Conservation (phyloP, 345 rosid species). For the Eucalyptus decipiens region DNA sequence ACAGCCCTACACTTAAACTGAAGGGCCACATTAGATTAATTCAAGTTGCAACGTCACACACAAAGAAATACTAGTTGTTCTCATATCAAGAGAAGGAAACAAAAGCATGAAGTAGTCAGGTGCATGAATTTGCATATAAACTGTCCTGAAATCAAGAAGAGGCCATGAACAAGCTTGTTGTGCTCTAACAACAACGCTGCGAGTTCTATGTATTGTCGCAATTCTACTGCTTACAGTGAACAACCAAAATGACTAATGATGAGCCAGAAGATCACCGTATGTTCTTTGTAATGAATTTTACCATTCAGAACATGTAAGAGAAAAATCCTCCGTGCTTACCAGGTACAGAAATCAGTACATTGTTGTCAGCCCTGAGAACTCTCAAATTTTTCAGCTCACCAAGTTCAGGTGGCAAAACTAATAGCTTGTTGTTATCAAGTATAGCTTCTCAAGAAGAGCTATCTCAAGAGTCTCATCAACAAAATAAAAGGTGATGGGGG, state of each 20-base stretch:
- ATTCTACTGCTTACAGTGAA: slow-evolving; percentile 45
- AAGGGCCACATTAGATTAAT: slow-evolving; percentile 17
- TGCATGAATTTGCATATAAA: neutral
- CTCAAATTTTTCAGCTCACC: slow-evolving; percentile 60
- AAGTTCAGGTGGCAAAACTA: slow-evolving; percentile 80
- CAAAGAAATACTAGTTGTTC: neutral
- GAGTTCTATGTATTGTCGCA: slow-evolving; percentile 71
- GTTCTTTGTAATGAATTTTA: neutral
- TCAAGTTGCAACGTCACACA: neutral
- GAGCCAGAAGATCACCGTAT: neutral
- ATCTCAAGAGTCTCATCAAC: too few species aligned
- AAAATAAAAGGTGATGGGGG: too few species aligned
- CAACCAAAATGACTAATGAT: slow-evolving; percentile 5
- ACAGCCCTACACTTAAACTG: slow-evolving; percentile 66
- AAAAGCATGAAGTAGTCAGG: neutral
- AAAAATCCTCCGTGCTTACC: too few species aligned
- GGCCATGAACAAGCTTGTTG: slow-evolving; percentile 83
- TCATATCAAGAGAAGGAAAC: neutral
- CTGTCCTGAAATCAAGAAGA: slow-evolving; percentile 96
- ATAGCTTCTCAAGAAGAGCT: too few species aligned
- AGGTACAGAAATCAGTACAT: too few species aligned
- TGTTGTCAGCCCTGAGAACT: too few species aligned
- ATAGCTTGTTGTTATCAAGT: slow-evolving; percentile 57
- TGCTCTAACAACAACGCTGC: slow-evolving; percentile 80
- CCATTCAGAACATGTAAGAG: neutral